These are phyloP conservation scores for Ophiostoma pallidulum DNA, from an alignment of 2,329 filamentous ascomycete species.

Conservation along the genomic window DNA sequence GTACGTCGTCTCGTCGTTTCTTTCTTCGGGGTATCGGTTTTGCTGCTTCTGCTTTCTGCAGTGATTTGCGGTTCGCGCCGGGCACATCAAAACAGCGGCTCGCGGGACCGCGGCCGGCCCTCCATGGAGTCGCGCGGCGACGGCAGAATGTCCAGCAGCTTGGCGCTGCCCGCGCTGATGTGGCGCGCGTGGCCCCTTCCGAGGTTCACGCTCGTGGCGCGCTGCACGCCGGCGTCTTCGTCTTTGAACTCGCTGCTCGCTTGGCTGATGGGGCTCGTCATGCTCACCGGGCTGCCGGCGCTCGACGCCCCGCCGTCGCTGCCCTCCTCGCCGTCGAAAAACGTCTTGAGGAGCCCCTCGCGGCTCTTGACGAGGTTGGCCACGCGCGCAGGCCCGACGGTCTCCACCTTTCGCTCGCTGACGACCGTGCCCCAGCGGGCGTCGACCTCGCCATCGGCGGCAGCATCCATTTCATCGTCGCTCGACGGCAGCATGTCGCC, in stretches of 20 bases:
- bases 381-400: constrained; percentile 40
- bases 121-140: constrained; percentile 46
- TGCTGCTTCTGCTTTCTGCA: not conserved
- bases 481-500: constrained; percentile 47
- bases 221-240: constrained; percentile 38
- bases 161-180: constrained; percentile 70
- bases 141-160: constrained; percentile 57
- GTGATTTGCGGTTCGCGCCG: too few relatives aligned
- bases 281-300: constrained; percentile 10
- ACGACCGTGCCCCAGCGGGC: constrained; percentile 29
- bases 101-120: constrained; percentile 24
- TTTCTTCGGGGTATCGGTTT: not conserved
- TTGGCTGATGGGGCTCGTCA: constrained; percentile 9
- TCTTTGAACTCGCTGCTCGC: constrained; percentile 21
- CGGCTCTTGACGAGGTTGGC: constrained; percentile 41
- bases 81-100: constrained; percentile 9
- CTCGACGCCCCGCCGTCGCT: constrained; percentile 16
- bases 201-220: constrained; percentile 62
- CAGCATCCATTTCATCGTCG: constrained; percentile 37
- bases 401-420: constrained; percentile 42
- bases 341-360: constrained; percentile 40
- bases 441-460: constrained; percentile 25
- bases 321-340: constrained; percentile 28
- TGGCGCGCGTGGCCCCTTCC: constrained; percentile 57
- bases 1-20: constrained; percentile 8